These are phyloP conservation scores for Lentinula guzmanii DNA, from an alignment of 768 basidiomycete genomes.

Conservation along the genomic window DNA sequence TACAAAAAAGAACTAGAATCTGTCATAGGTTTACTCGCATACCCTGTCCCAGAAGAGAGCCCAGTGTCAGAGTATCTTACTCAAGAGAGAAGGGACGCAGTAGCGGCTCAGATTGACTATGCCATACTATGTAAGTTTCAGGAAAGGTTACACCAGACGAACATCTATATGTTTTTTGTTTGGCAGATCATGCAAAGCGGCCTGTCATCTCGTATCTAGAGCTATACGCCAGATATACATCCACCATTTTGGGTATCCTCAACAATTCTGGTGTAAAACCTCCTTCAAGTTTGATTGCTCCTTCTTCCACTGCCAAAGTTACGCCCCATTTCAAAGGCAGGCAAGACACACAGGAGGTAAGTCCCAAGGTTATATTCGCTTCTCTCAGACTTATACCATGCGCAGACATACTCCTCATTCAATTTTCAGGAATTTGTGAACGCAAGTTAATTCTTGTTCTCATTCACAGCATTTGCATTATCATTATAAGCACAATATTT, in stretches of 20 bases:
- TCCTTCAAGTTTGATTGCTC: conserved; percentile 41
- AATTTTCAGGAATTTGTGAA: conserved; percentile 50
- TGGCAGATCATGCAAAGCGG: conserved; percentile 11
- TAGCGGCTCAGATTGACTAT: conserved; percentile 84
- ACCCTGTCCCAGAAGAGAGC: conserved; percentile 73
- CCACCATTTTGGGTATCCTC: conserved; percentile 53
- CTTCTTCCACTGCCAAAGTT: conserved; percentile 22
- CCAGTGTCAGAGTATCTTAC: conserved; percentile 70
- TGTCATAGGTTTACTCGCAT: conserved; percentile 79
- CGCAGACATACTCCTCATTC: conserved; percentile 43
- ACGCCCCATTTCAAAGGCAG: conserved; percentile 12
- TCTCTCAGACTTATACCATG: background rate
- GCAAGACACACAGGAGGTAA: background rate
- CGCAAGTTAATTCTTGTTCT: background rate
- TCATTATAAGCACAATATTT: background rate
- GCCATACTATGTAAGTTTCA: conserved; percentile 72
- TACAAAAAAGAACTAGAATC: conserved; percentile 69
- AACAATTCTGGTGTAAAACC: conserved; percentile 43
- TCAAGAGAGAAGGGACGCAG: conserved; percentile 68
- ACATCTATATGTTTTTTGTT: background rate
- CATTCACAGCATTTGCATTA: too few species aligned
- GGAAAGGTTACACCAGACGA: conserved; percentile 25
- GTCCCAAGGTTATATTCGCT: too few species aligned
- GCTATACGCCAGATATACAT: conserved; percentile 58
- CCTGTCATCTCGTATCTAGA: conserved; percentile 59